These are phyloP conservation scores for Plenodomus tracheiphilus DNA, from an alignment of 2,329 filamentous ascomycete genomes.

Conservation along the genomic window DNA sequence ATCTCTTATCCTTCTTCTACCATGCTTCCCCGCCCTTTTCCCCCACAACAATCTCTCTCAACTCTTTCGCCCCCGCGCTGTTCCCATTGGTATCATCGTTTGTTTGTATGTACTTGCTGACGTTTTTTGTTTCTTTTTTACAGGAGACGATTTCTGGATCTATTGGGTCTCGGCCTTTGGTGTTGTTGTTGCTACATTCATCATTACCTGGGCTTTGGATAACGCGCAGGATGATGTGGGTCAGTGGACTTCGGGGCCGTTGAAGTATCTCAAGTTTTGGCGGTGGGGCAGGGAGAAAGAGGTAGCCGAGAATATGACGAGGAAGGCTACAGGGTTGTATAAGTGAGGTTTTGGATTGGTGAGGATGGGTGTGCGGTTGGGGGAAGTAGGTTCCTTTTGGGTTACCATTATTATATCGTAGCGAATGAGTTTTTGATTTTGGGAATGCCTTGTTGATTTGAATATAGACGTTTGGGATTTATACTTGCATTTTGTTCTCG, in stretches of 20 bases:
- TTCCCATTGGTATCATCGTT: no score
- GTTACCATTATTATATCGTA: no score
- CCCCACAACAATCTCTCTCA: no score
- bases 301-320: conserved; percentile 3
- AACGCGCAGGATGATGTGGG: conserved; percentile 34
- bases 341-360: no score
- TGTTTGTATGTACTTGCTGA: conserved; percentile 26
- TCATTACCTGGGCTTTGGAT: conserved; percentile 31
- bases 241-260: conserved; percentile 23
- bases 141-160: conserved; percentile 25
- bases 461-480: no score
- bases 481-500: no score
- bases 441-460: no score
- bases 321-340: conserved; percentile 17
- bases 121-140: not conserved
- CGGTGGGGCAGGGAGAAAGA: conserved; percentile 1
- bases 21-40: no score
- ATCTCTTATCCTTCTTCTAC: conserved; percentile 3
- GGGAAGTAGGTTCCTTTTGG: no score
- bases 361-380: not conserved
- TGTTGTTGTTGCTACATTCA: conserved; percentile 27
- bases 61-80: no score
- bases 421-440: no score
- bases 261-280: conserved; percentile 19
- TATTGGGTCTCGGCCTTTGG: conserved; percentile 38